A percentile compares a stretch with the other conserved stretches of the same genome.
phyloP scores from a whole-genome alignment of 2,329 filamentous ascomycete genomes.

The Chaetomiaceae sp. region DNA sequence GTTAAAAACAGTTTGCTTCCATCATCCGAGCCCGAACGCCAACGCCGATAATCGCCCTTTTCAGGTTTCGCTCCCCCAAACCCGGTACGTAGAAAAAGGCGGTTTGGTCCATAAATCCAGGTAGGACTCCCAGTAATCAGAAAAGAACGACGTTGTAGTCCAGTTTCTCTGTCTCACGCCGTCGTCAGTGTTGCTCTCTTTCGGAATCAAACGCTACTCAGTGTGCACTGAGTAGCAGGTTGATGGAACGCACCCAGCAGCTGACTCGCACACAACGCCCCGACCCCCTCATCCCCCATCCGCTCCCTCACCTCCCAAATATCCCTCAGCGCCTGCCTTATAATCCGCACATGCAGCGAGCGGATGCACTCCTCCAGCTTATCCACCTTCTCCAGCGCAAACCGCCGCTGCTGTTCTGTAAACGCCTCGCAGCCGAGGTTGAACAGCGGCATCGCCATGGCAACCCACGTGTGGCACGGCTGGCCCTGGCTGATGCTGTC shows the following conservation, averaged over 20 bases:
- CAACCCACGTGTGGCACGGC: slow-evolving; percentile 18
- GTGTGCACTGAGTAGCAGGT: too few relatives aligned
- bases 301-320: slow-evolving; percentile 13
- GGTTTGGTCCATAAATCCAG: too few relatives aligned
- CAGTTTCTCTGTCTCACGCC: slow-evolving; percentile 10
- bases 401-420: slow-evolving; percentile 14
- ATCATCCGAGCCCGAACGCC: too few relatives aligned
- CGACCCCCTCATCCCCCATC: slow-evolving; percentile 9
- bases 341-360: slow-evolving; percentile 15
- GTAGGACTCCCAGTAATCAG: neutral
- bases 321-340: slow-evolving; percentile 16
- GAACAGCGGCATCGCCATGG: slow-evolving; percentile 24
- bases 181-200: neutral
- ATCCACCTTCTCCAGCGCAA: slow-evolving; percentile 18
- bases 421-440: slow-evolving; percentile 22
- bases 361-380: slow-evolving; percentile 18
- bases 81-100: too few relatives aligned
- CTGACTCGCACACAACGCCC: slow-evolving; percentile 13
- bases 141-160: slow-evolving; percentile 18
- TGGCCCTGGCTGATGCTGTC: slow-evolving; percentile 8
- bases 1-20: too few relatives aligned
- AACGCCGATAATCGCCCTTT: too few relatives aligned
- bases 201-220: too few relatives aligned
- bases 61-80: too few relatives aligned
- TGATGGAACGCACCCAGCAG: slow-evolving; percentile 18